Evolutionary conservation across 768 basidiomycete genomes (phyloP).

Genomic region (Naganishia randhawae): DNA sequence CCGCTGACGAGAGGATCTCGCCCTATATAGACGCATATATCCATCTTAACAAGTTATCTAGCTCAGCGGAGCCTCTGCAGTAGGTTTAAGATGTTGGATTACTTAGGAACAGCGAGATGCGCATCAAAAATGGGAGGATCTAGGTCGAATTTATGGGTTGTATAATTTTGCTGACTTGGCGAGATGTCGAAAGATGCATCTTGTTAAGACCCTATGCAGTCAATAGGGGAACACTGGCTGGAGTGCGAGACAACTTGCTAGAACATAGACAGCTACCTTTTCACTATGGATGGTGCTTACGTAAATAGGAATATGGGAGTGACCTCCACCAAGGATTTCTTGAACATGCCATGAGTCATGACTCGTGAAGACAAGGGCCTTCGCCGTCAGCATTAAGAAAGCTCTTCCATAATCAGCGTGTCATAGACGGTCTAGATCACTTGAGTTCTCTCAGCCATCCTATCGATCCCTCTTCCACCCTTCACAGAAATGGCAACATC

Average conservation of each 20-base stretch:
- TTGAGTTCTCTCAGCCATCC: not conserved
- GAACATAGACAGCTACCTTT: no score
- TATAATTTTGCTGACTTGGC: not conserved
- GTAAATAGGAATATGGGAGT: no score
- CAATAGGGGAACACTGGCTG: no score
- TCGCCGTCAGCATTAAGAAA: no score
- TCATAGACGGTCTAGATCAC: not conserved
- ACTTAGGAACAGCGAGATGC: no score
- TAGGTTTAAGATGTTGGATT: not conserved
- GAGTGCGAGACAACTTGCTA: no score
- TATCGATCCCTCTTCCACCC: no score
- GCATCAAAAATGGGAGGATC: constrained; percentile 4
- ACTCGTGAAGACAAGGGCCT: no score
- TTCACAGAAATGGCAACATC: constrained; percentile 1
- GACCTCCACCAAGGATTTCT: no score
- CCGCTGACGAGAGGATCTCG: constrained; percentile 65
- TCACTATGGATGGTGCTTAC: no score
- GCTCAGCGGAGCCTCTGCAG: constrained; percentile 53
- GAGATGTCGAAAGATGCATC: not conserved
- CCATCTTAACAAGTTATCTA: constrained; percentile 78
- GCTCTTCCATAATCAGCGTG: no score
- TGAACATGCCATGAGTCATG: no score
- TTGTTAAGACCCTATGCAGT: not conserved
- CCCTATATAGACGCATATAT: constrained; percentile 71
- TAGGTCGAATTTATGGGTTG: not conserved